These are phyloP conservation scores for Acer negundo DNA, from an alignment of 345 rosid genomes.

Conservation along the genomic window DNA sequence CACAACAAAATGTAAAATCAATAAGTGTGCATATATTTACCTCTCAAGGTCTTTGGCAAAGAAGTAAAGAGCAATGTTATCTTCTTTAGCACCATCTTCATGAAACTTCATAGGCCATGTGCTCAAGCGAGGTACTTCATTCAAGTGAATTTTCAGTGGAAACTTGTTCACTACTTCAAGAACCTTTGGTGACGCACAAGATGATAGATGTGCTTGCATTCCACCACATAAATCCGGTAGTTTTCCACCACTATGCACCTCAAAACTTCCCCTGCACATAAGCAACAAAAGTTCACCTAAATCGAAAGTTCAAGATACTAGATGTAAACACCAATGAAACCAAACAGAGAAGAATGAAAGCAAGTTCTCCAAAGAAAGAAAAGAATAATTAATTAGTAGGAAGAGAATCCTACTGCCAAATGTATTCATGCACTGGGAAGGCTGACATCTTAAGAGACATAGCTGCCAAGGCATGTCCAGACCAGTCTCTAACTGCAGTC, in stretches of 20 bases:
- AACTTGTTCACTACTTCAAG: conserved; percentile 57
- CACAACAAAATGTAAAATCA: neutral
- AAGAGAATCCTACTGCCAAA: conserved; percentile 83
- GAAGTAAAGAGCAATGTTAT: conserved; percentile 91
- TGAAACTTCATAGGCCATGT: conserved; percentile 89
- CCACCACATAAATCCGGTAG: conserved; percentile 55
- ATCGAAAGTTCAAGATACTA: conserved; percentile 7
- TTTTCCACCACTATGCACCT: conserved; percentile 57
- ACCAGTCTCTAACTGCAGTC: conserved; percentile 29
- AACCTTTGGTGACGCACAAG: conserved; percentile 76
- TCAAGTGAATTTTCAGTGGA: conserved; percentile 57
- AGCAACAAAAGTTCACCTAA: conserved; percentile 22
- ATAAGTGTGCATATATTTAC: conserved; percentile 32
- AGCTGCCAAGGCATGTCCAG: conserved; percentile 33
- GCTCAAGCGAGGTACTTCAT: conserved; percentile 78
- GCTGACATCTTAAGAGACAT: conserved; percentile 42
- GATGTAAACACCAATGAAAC: neutral
- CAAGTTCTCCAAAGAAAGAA: conserved; percentile 4
- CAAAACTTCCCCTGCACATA: conserved; percentile 71
- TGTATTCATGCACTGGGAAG: conserved; percentile 77
- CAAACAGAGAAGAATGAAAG: neutral
- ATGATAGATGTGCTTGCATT: conserved; percentile 83
- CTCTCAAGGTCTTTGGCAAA: conserved; percentile 91
- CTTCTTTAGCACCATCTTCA: conserved; percentile 67
- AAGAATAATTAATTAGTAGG: conserved; percentile 17